Conservation (phyloP, 192 early-diverging fungal species). For the Phycomyces nitens region DNA sequence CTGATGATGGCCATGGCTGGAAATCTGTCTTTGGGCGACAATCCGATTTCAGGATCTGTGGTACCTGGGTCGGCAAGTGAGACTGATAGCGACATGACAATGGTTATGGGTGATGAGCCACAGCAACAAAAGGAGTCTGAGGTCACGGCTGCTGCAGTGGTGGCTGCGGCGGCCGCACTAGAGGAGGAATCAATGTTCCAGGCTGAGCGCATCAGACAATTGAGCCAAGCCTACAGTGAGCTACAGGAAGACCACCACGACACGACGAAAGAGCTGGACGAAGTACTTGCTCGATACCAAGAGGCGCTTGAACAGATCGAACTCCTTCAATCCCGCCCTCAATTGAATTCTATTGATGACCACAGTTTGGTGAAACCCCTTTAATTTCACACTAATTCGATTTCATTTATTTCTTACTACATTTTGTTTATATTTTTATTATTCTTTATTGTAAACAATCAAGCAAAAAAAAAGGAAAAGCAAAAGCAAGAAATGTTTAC, state of each 20-base stretch:
- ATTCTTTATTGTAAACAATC: no score
- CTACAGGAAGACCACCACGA: conserved; percentile 21
- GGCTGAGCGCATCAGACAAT: neutral
- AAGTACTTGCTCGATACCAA: conserved; percentile 20
- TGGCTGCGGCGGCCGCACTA: conserved; percentile 3
- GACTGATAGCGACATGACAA: conserved; percentile 1
- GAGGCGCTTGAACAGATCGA: conserved; percentile 21
- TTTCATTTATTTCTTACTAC: no score
- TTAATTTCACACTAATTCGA: no score
- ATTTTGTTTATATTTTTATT: no score
- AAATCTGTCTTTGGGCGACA: neutral
- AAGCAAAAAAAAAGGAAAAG: no score
- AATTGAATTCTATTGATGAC: neutral
- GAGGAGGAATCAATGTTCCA: conserved; percentile 5
- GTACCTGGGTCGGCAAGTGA: conserved; percentile 1
- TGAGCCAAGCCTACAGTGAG: neutral
- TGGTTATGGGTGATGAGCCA: neutral
- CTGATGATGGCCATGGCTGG: conserved; percentile 1
- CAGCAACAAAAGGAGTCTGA: conserved; percentile 6
- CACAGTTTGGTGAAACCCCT: no score
- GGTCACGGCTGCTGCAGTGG: neutral
- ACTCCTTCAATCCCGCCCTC: neutral
- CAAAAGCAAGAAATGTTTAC: no score
- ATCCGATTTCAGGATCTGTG: neutral
- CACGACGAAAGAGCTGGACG: conserved; percentile 21